Conservation (phyloP, 768 basidiomycete species). For the Amanita pallidorosea region DNA sequence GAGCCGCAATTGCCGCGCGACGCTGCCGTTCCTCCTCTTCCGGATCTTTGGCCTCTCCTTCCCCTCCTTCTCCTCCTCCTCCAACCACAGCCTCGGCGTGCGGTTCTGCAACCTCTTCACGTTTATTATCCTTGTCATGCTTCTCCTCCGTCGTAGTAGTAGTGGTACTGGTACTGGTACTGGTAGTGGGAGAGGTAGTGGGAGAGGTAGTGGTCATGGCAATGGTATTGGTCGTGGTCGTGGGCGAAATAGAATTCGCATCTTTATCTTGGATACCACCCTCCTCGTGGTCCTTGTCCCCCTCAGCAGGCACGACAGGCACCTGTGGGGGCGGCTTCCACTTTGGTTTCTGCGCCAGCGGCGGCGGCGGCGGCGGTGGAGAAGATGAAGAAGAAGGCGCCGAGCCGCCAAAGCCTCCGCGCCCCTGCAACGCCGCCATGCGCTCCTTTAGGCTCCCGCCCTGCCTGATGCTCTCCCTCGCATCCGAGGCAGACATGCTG, state of each 20-base stretch:
- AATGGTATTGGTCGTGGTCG: too few species aligned
- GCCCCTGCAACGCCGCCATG: conserved; percentile 89
- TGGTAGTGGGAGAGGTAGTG: too few species aligned
- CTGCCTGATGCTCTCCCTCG: conserved; percentile 74
- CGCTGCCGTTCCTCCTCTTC: conserved; percentile 71
- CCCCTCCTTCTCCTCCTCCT: conserved; percentile 17
- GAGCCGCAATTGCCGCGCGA: conserved; percentile 79
- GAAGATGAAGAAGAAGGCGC: background rate
- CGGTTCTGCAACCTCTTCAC: background rate
- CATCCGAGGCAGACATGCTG: conserved; percentile 76
- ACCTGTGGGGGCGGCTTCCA: conserved; percentile 75
- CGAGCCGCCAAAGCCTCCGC: conserved; percentile 59
- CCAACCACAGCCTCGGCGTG: background rate
- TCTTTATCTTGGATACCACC: background rate
- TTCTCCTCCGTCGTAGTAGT: background rate
- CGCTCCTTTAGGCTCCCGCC: conserved; percentile 82
- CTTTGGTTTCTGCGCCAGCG: conserved; percentile 63
- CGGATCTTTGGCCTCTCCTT: conserved; percentile 31
- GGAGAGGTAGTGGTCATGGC: too few species aligned
- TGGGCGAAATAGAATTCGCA: background rate
- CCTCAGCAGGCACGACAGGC: conserved; percentile 31
- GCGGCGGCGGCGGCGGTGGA: conserved; percentile 26
- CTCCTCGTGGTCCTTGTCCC: conserved; percentile 18
- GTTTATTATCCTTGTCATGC: background rate
- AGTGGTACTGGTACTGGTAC: too few species aligned